phyloP scores from a whole-genome alignment of 805 yeast species.

The Saccharomycopsis vini region DNA sequence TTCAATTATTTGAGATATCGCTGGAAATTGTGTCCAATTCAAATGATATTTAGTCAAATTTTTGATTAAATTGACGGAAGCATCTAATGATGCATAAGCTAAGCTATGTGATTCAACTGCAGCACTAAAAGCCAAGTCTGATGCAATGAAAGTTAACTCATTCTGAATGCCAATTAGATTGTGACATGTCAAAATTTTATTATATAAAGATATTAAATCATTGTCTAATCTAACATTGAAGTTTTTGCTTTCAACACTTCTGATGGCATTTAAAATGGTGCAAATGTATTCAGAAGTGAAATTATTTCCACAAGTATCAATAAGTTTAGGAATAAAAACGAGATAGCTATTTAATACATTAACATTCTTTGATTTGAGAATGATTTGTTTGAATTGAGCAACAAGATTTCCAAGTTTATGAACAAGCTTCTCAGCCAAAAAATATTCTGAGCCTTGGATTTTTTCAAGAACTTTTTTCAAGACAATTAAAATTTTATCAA shows the following conservation, averaged over 20 bases:
- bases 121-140: conserved; percentile 9
- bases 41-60: conserved; percentile 7
- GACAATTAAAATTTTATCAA: conserved; percentile 10
- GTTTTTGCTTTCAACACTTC: background rate
- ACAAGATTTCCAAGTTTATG: conserved; percentile 2
- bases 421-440: background rate
- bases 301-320: background rate
- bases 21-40: background rate
- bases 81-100: conserved; percentile 3
- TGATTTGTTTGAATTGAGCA: background rate
- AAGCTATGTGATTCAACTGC: conserved; percentile 3
- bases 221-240: conserved; percentile 8
- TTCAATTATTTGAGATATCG: conserved; percentile 3
- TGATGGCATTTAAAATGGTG: conserved; percentile 4
- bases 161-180: conserved; percentile 12
- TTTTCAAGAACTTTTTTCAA: conserved; percentile 9
- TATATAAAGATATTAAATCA: conserved; percentile 11
- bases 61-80: conserved; percentile 1
- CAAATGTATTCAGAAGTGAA: conserved; percentile 9
- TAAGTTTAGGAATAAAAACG: conserved; percentile 3
- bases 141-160: conserved; percentile 1
- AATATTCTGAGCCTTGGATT: background rate
- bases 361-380: conserved; percentile 4
- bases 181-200: conserved; percentile 8
- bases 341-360: conserved; percentile 7